Conservation (phyloP, 495 filamentous ascomycete species). For the Lichenothelia convexa region DNA sequence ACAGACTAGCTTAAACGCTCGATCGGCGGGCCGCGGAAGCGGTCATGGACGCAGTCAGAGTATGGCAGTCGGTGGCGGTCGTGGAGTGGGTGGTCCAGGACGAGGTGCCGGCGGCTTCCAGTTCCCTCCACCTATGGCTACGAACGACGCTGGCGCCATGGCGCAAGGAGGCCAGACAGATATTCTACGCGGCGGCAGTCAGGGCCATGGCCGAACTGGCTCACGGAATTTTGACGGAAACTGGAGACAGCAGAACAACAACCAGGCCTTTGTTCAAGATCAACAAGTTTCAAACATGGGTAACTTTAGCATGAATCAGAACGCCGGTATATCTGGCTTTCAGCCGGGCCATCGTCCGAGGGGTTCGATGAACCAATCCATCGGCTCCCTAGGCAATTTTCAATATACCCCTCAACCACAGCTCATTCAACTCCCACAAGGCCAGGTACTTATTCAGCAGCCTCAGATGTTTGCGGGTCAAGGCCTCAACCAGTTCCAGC, state of each 20-base stretch:
- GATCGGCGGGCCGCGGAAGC: conserved; percentile 23
- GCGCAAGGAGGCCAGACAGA: conserved; percentile 34
- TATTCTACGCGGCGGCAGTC: conserved; percentile 51
- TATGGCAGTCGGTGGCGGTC: conserved; percentile 44
- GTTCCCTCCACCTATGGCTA: conserved; percentile 40
- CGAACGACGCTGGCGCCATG: conserved; percentile 34
- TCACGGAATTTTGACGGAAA: conserved; percentile 96
- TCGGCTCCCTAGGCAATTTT: conserved; percentile 70
- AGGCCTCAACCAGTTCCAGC: conserved; percentile 73
- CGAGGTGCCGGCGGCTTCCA: conserved; percentile 46
- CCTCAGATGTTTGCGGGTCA: conserved; percentile 65
- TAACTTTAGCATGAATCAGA: conserved; percentile 44
- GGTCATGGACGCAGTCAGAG: conserved; percentile 50
- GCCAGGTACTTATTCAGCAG: conserved; percentile 51
- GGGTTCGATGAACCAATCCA: conserved; percentile 69
- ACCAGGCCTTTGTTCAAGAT: conserved; percentile 25
- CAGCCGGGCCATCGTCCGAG: conserved; percentile 83
- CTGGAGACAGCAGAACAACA: conserved; percentile 79
- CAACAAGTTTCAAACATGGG: conserved; percentile 29
- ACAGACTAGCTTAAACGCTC: conserved; percentile 18
- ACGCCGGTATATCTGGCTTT: conserved; percentile 38
- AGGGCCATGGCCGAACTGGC: conserved; percentile 55
- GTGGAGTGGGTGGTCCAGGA: conserved; percentile 32
- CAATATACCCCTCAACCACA: conserved; percentile 87
- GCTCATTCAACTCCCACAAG: conserved; percentile 67